Evolutionary conservation across 2,329 filamentous ascomycete species (phyloP).

Genomic region (Knufia fluminis): DNA sequence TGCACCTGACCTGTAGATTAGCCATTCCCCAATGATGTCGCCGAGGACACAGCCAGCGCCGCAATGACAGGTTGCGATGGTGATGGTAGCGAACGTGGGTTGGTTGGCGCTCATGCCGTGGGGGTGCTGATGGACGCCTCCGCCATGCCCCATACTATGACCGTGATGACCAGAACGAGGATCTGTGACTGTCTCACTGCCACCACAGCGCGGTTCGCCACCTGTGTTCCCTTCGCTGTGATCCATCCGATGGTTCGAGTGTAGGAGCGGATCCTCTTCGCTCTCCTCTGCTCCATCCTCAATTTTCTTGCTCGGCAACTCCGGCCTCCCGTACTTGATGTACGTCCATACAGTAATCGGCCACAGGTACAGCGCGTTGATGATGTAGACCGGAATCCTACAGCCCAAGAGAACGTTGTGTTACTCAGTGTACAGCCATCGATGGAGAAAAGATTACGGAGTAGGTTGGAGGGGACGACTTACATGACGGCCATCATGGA

Average conservation of each 20-base stretch:
- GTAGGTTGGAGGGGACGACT: too few species aligned
- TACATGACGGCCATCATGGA: slow-evolving; percentile 13
- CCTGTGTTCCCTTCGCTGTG: too few species aligned
- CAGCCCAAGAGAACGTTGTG: too few species aligned
- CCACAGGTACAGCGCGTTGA: slow-evolving; percentile 13
- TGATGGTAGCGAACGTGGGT: slow-evolving; percentile 22
- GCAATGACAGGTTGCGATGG: slow-evolving; percentile 26
- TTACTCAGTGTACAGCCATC: too few species aligned
- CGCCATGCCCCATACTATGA: not conserved
- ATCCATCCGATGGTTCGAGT: too few species aligned
- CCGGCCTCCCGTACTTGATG: slow-evolving; percentile 11
- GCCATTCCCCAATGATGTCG: slow-evolving; percentile 29
- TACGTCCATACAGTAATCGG: slow-evolving; percentile 11
- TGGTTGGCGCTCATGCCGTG: slow-evolving; percentile 4
- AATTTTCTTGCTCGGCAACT: not conserved
- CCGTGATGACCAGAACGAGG: too few species aligned
- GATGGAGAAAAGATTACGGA: too few species aligned
- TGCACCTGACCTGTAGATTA: slow-evolving; percentile 25
- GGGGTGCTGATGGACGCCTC: not conserved
- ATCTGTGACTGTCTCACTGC: too few species aligned
- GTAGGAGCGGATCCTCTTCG: too few species aligned
- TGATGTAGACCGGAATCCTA: slow-evolving; percentile 13
- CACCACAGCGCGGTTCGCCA: too few species aligned
- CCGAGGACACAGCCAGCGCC: slow-evolving; percentile 28
- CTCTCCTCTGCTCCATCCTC: not conserved